Evolutionary conservation across 306 rosid species (phyloP).

Genomic region (Sesbania bispinosa): DNA sequence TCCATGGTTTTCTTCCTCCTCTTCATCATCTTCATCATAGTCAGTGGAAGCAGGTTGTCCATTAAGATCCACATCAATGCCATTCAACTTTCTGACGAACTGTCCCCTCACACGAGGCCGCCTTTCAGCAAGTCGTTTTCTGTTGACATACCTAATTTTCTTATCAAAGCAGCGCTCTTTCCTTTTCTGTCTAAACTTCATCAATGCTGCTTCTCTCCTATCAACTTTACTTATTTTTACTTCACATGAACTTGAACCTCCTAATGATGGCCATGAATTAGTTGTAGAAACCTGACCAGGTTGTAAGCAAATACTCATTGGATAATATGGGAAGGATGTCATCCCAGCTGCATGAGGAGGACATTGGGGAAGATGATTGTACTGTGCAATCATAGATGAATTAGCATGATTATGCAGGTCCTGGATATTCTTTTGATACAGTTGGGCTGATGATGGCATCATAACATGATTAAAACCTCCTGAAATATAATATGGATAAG

Average conservation of each 20-base stretch:
- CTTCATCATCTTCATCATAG: constrained; percentile 70
- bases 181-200: constrained; percentile 94
- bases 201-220: constrained; percentile 95
- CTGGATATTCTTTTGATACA: constrained; percentile 72
- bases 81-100: constrained; percentile 85
- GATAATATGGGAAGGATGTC: constrained; percentile 73
- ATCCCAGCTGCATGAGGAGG: constrained; percentile 69
- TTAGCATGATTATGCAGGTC: constrained; percentile 59
- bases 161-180: constrained; percentile 95
- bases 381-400: constrained; percentile 64
- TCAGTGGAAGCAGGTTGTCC: constrained; percentile 76
- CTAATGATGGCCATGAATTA: constrained; percentile 73
- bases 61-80: constrained; percentile 79
- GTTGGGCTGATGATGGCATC: constrained; percentile 68
- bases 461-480: constrained; percentile 68
- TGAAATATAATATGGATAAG: constrained; percentile 71
- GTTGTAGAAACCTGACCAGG: constrained; percentile 69
- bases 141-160: constrained; percentile 80
- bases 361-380: constrained; percentile 68
- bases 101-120: constrained; percentile 96
- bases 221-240: constrained; percentile 61
- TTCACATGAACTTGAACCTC: constrained; percentile 59
- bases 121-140: constrained; percentile 85
- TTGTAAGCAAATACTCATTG: constrained; percentile 57
- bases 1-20: constrained; percentile 51